Evolutionary conservation across 441 rosid species (phyloP).

Genomic region (Dalechampia spathulata): DNA sequence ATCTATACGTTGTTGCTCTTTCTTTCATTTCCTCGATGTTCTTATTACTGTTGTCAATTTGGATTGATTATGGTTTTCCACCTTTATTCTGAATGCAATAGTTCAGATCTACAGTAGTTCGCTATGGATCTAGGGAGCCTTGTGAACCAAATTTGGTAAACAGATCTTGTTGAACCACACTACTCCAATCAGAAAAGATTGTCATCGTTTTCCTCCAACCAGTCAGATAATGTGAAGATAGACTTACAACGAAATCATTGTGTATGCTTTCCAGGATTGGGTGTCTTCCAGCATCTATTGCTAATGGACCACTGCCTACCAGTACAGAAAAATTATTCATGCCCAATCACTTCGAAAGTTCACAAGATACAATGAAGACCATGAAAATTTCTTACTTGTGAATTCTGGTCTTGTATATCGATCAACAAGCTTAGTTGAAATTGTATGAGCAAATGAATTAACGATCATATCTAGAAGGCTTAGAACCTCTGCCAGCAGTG

Average conservation of each 20-base stretch:
- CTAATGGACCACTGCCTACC: conserved; percentile 85
- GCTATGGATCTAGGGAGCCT: too few species aligned
- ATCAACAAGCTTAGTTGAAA: conserved; percentile 87
- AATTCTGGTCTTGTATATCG: conserved; percentile 79
- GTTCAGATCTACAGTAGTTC: too few species aligned
- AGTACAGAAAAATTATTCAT: conserved; percentile 16
- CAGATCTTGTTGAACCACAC: background rate
- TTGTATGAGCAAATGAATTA: conserved; percentile 87
- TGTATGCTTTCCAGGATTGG: conserved; percentile 92
- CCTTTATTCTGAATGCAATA: too few species aligned
- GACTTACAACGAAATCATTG: conserved; percentile 69
- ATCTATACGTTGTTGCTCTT: background rate
- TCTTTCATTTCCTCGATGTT: background rate
- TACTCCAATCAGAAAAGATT: background rate
- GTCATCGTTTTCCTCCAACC: background rate
- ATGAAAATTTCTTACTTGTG: conserved; percentile 46
- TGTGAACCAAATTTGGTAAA: too few species aligned
- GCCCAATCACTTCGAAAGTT: conserved; percentile 11
- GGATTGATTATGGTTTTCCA: too few species aligned
- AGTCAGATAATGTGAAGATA: conserved; percentile 7
- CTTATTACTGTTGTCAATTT: background rate
- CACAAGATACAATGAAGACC: conserved; percentile 8
- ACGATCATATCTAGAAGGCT: conserved; percentile 97
- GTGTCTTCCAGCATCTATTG: conserved; percentile 96
- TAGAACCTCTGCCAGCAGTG: conserved; percentile 84